Base-by-base conservation (phyloP, 73 alveolate genomes). In the Stentor roeselii region DNA sequence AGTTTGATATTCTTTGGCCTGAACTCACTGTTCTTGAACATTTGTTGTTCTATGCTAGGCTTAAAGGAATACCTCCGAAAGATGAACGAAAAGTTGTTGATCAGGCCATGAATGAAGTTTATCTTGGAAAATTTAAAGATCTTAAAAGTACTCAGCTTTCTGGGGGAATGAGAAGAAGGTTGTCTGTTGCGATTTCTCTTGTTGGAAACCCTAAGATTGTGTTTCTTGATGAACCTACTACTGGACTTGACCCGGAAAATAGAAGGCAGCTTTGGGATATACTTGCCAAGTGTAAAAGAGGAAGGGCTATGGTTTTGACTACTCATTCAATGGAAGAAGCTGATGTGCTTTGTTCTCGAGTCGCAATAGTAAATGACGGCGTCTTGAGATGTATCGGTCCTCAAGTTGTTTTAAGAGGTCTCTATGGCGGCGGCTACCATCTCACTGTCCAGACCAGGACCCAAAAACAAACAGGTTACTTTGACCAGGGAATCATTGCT, bases 301-400 rank as follows among this genome's bases (percentile, higher is more conserved):
- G 93, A 76, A 91, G 96, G 41, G 97, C 98, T 41, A 97, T 97
- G 75, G 94, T 97, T 40, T 86, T 97, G 84, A 96, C 99, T 0
- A 97, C 99, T 30, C 99, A 97, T 88, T 95, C 99, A 14, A 96
- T 97, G 98, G 98, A 96, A 83, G 99, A 97, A 91, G 99, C 99
- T 27, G 99, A 97, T 89, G 98, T 97, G 74, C 90, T 97, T 77
- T 96, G 99, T 83, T 93, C 92, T 83, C 93, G 99, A 86, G 95
- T 97, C 61, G 98, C 99, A 60, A 94, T 96, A 3, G 91, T 94
- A 74, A 94, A 90, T 78, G 93, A 94, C 60, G 99, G 99, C 27
- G 76, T 78, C 36, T 88, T 95, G 89, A 87, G 96, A 90, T 95
- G 99, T 82, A 86, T 95, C 3, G 99, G 97, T 31, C 93, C 95